Evolutionary conservation across 257 asterid genomes (phyloP).

Genomic region (Gentiana straminea): DNA sequence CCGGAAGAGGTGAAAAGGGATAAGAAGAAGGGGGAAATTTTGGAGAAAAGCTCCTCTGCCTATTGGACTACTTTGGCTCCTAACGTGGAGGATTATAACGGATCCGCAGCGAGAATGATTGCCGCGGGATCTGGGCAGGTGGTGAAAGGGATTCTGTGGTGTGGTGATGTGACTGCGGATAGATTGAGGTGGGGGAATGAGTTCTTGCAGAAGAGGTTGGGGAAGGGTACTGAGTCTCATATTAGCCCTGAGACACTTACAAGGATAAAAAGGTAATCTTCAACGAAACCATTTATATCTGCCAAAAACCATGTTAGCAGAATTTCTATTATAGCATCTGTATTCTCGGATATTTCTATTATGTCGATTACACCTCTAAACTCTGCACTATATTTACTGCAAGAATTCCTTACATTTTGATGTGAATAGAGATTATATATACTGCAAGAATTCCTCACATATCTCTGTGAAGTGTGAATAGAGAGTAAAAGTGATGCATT

Average conservation of each 20-base stretch:
- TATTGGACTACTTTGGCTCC: conserved; percentile 96
- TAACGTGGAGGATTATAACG: conserved; percentile 85
- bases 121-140: conserved; percentile 82
- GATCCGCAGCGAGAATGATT: conserved; percentile 51
- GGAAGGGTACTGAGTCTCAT: conserved; percentile 29
- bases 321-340: too few species aligned
- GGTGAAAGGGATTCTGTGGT: conserved; percentile 86
- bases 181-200: conserved; percentile 79
- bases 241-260: conserved; percentile 49
- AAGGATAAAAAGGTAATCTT: conserved; percentile 65
- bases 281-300: not conserved
- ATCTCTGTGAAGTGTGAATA: too few species aligned
- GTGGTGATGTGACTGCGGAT: conserved; percentile 79
- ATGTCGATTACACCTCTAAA: too few species aligned
- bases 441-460: too few species aligned
- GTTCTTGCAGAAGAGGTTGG: conserved; percentile 51
- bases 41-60: conserved; percentile 75
- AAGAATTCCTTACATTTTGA: too few species aligned
- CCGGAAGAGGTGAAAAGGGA: conserved; percentile 59
- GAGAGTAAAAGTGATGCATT: too few species aligned
- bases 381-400: too few species aligned
- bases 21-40: conserved; percentile 35
- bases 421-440: too few species aligned
- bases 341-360: too few species aligned
- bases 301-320: not conserved